These are phyloP conservation scores for Chrysoporthe austroafricana DNA, from an alignment of 2,329 filamentous ascomycete genomes.

Conservation along the genomic window DNA sequence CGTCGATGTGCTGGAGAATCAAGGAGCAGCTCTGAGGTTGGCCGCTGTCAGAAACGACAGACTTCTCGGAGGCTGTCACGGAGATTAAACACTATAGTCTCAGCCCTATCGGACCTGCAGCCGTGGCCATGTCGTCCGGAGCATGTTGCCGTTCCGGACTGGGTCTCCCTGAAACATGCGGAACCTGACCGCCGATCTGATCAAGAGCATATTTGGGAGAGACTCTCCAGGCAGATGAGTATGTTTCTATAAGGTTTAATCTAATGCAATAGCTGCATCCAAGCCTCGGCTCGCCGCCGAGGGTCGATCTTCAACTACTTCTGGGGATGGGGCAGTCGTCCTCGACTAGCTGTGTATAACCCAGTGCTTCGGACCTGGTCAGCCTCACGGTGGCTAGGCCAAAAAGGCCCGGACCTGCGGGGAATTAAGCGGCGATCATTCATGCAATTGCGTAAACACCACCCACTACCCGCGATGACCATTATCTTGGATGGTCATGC, in stretches of 20 bases:
- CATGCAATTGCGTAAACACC: not conserved
- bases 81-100: not conserved
- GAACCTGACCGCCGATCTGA: not conserved
- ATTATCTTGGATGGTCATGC: not conserved
- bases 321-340: not conserved
- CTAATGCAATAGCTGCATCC: too few relatives aligned
- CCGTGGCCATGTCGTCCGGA: not conserved
- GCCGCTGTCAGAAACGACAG: not conserved
- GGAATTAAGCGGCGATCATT: not conserved
- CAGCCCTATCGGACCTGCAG: slow-evolving; percentile 1
- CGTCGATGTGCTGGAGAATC: not conserved
- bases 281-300: too few relatives aligned
- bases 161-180: not conserved
- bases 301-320: too few relatives aligned
- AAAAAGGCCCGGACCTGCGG: not conserved
- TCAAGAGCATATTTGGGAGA: not conserved
- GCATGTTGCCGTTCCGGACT: not conserved
- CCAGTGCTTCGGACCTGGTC: too few relatives aligned
- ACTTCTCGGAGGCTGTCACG: not conserved
- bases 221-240: too few relatives aligned
- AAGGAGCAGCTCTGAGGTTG: not conserved
- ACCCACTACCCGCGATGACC: not conserved
- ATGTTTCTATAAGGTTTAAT: too few relatives aligned
- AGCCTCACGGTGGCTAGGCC: not conserved
- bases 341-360: not conserved